phyloP scores from a whole-genome alignment of 2,329 filamentous ascomycete genomes.

The Gaeumannomyces tritici region DNA sequence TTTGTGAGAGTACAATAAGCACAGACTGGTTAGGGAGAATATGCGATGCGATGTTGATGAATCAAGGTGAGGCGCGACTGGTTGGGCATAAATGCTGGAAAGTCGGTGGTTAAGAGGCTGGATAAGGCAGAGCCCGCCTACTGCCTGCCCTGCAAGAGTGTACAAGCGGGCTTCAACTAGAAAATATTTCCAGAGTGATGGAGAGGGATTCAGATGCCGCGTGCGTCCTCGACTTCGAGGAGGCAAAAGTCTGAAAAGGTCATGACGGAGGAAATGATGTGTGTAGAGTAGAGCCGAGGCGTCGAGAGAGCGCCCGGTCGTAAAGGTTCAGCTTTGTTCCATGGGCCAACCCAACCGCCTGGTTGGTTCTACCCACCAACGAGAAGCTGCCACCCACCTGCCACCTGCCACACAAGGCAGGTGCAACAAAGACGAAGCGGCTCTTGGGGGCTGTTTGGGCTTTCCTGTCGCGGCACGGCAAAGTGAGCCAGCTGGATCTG shows the following conservation, averaged over 20 bases:
- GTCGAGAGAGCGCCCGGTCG: no score
- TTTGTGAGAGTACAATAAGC: no score
- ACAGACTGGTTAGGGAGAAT: neutral
- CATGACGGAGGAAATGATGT: neutral
- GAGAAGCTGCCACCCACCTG: neutral
- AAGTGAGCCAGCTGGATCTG: neutral
- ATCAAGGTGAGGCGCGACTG: neutral
- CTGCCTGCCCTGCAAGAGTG: no score
- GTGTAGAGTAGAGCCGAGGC: no score
- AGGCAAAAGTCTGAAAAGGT: neutral
- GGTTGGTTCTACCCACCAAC: neutral
- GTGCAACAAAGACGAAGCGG: neutral
- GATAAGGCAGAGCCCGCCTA: no score
- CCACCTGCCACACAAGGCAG: neutral
- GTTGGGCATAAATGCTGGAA: neutral
- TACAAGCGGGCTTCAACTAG: neutral
- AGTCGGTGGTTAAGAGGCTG: neutral
- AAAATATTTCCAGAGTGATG: neutral
- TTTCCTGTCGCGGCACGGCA: neutral
- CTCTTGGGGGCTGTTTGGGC: no score
- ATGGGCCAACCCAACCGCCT: no score
- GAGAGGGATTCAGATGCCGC: neutral
- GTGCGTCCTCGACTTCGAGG: neutral
- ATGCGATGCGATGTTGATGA: neutral
- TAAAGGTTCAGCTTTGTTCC: neutral